phyloP scores from a whole-genome alignment of 768 basidiomycete species.

The Naganishia antarctica region DNA sequence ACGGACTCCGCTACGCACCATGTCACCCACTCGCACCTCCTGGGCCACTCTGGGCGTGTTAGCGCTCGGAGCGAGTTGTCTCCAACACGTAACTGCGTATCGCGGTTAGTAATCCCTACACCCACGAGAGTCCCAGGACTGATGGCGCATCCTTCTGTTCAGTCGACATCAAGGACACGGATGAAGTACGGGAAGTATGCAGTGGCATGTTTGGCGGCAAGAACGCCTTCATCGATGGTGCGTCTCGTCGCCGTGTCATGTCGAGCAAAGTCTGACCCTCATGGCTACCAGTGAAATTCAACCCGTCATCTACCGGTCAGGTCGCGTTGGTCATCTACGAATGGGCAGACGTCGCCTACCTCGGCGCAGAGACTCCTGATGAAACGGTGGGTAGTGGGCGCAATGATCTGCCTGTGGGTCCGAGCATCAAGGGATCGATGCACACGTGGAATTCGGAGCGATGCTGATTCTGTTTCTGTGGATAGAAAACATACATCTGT shows the following conservation, averaged over 20 bases:
- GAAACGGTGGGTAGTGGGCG: constrained; percentile 39
- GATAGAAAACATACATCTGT: constrained; percentile 86
- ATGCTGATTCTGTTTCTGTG: too few species aligned
- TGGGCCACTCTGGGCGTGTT: too few species aligned
- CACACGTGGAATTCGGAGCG: too few species aligned
- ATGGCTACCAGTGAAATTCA: constrained; percentile 76
- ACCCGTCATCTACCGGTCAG: constrained; percentile 71
- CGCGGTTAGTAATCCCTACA: background rate
- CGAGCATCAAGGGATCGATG: too few species aligned
- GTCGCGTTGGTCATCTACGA: constrained; percentile 93
- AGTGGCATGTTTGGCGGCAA: constrained; percentile 87
- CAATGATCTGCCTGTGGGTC: too few species aligned
- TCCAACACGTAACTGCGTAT: background rate
- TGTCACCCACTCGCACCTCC: too few species aligned
- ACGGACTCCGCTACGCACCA: too few species aligned
- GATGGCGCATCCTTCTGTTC: background rate
- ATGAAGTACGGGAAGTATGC: constrained; percentile 83
- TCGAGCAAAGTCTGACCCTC: too few species aligned
- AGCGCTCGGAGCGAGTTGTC: too few species aligned
- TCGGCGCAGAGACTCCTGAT: constrained; percentile 57
- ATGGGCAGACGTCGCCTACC: constrained; percentile 78
- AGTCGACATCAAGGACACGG: constrained; percentile 62
- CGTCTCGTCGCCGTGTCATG: too few species aligned
- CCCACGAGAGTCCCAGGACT: background rate
- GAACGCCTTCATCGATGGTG: constrained; percentile 63